phyloP scores from a whole-genome alignment of 2,329 filamentous ascomycete species.

The Rhynchosporium agropyri region DNA sequence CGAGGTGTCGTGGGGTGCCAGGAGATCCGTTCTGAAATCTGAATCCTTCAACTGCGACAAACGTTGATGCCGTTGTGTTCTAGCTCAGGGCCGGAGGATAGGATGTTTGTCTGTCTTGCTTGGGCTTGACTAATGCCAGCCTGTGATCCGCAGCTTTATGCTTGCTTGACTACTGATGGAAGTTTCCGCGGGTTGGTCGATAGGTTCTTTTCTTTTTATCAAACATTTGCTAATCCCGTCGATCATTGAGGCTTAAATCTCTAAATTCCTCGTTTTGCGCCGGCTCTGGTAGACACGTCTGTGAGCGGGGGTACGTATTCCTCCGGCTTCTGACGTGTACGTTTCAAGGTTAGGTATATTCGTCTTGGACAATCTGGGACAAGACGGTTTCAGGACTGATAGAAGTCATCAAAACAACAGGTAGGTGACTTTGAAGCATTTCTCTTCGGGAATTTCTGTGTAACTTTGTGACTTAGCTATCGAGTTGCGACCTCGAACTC shows the following conservation, averaged over 20 bases:
- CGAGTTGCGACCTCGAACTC: no score
- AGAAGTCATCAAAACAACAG: no score
- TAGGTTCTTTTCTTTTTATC: neutral
- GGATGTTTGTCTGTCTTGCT: no score
- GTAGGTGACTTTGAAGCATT: no score
- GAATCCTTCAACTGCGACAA: conserved; percentile 12
- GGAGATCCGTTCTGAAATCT: neutral
- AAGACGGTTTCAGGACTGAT: no score
- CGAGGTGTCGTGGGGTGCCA: conserved; percentile 11
- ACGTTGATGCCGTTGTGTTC: conserved; percentile 14
- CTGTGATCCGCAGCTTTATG: no score
- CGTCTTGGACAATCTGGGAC: no score
- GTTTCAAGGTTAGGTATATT: no score
- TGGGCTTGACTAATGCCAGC: no score
- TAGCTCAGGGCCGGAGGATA: conserved; percentile 10
- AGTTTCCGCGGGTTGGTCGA: neutral
- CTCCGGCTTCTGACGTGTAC: neutral
- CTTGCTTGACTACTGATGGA: neutral
- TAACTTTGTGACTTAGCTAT: no score
- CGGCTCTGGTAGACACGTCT: conserved; percentile 1
- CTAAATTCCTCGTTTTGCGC: conserved; percentile 10
- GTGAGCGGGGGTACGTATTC: neutral
- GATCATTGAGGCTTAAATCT: conserved; percentile 1
- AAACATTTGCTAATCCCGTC: neutral
- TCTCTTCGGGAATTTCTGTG: no score